These are phyloP conservation scores for Pseudoscleropodium purum DNA, from an alignment of 225 moss, liverwort and hornwort genomes.

Conservation along the genomic window DNA sequence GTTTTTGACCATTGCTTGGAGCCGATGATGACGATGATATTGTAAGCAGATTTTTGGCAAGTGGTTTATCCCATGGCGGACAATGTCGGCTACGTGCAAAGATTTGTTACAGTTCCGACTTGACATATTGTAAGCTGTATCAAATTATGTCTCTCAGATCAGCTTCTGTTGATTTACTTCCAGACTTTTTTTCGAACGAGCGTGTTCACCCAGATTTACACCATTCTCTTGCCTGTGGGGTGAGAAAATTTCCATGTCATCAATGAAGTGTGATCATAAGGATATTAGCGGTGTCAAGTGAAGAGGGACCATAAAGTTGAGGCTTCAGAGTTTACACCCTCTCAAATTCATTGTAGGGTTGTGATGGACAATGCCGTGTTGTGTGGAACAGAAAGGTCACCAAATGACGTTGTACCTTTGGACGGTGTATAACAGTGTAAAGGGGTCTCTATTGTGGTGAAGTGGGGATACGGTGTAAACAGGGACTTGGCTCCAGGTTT, in stretches of 20 bases:
- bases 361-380: neutral
- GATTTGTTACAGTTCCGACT: neutral
- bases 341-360: neutral
- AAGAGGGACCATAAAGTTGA: neutral
- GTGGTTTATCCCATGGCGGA: neutral
- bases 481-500: constrained; percentile 2
- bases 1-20: neutral
- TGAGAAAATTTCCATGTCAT: neutral
- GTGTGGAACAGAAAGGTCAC: neutral
- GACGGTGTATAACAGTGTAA: neutral
- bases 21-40: neutral
- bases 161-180: neutral
- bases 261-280: neutral
- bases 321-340: neutral
- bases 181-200: neutral
- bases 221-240: neutral
- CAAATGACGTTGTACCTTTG: neutral
- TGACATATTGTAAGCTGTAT: neutral
- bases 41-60: constrained; percentile 1
- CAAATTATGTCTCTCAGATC: neutral
- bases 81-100: neutral
- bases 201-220: neutral
- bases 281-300: neutral
- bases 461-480: neutral
- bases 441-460: neutral